Base-by-base conservation (phyloP, 495 filamentous ascomycete genomes). In the Viridothelium virens region DNA sequence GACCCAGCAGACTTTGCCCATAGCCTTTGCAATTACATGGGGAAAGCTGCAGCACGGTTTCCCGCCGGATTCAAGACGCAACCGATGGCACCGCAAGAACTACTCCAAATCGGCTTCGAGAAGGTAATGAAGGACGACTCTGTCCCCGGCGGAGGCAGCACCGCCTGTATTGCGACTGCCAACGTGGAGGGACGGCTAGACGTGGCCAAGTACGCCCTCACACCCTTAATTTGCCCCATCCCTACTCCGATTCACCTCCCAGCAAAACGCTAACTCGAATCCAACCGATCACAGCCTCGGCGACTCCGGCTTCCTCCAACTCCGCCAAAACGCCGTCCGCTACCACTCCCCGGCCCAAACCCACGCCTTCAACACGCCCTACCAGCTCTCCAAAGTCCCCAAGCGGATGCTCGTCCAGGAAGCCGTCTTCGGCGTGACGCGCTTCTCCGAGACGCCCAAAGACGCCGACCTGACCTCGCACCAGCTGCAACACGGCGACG, bases 341-440 rank as follows among this genome's bases (percentile, higher is more conserved):
- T 83, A 89, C 53, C 86, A 85, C 74, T 94, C 91, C 3, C 82
- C 86, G 44, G 88, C 91, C 33, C 94, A 98, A 75, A 97, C 91
- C 0, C 95, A 98, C 74, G 91, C 89, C 33, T 98, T 98, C 81
- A 98, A 98, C 77, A 97, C 93, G 0, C 94, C 94, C 2, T 97
- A 88, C 76, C 94, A 98, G 77, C 85, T 98, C 25, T 91, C 91
- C 68, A 85, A 96, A 67, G 87, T 96, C 46, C 93, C 94, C 5
- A 83, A 87, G 9, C 85, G 83, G 69, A 86, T 96, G 79, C 83
- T 90, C 56, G 81, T 82, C 5, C 89, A 92, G 70, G 86, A 89
- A 16, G 84, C 83, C 31, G 80, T 88, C 48, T 97, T 95, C 71
- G 91, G 91, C n/a, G 38, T 68, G 2, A 80, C 80, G 1, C 88